Evolutionary conservation across 768 basidiomycete species (phyloP).

Genomic region (Pleurotus giganteus): DNA sequence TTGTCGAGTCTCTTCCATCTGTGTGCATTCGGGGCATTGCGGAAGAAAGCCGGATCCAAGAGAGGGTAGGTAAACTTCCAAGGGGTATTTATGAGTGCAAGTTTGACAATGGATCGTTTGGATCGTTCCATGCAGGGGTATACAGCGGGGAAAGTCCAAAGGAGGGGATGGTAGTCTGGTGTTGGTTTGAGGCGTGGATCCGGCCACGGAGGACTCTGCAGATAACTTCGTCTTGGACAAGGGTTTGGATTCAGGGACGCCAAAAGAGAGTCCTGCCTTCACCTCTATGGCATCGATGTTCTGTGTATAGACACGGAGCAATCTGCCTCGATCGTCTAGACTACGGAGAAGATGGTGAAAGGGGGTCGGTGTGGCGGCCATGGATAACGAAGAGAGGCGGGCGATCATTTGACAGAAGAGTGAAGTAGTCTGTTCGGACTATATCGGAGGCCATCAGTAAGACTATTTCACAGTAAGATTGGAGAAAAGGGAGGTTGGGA

Average conservation of each 20-base stretch:
- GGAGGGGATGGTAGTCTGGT: constrained; percentile 49
- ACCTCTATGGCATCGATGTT: constrained; percentile 90
- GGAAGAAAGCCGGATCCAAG: constrained; percentile 65
- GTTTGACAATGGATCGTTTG: constrained; percentile 76
- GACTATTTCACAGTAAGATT: constrained; percentile 1
- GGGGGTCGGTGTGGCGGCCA: constrained; percentile 70
- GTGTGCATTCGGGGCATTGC: constrained; percentile 76
- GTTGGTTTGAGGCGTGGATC: constrained; percentile 15
- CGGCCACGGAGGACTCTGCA: constrained; percentile 10
- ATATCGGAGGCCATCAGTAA: constrained; percentile 15
- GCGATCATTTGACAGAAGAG: constrained; percentile 91
- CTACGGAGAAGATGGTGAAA: constrained; percentile 76
- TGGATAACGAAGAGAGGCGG: constrained; percentile 70
- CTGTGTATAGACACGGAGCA: constrained; percentile 89
- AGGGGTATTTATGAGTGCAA: constrained; percentile 71
- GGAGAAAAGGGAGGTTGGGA: background rate
- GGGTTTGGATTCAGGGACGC: constrained; percentile 70
- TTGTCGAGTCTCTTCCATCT: constrained; percentile 65
- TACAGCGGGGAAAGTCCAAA: constrained; percentile 69
- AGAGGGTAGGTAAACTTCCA: constrained; percentile 57
- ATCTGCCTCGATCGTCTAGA: constrained; percentile 72
- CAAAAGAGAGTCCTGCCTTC: constrained; percentile 84
- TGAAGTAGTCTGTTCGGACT: constrained; percentile 75
- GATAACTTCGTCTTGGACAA: constrained; percentile 42
- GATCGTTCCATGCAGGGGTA: constrained; percentile 88